Conservation (phyloP, 176 grass and related monocot genomes). For the Ensete glaucum region DNA sequence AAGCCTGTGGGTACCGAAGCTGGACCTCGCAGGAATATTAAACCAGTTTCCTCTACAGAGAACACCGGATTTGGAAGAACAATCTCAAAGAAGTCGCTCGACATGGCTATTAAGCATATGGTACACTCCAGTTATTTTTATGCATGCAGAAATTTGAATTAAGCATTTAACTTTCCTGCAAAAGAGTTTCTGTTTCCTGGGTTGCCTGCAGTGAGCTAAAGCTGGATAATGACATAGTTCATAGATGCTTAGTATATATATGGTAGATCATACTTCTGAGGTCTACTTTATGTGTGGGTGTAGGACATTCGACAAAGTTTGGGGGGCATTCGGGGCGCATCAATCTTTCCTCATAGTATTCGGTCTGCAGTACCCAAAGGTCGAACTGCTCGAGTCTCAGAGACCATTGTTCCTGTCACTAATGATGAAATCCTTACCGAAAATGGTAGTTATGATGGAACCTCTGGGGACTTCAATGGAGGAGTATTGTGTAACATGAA, state of each 20-base stretch:
- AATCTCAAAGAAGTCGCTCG: conserved; percentile 93
- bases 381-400: conserved; percentile 36
- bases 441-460: conserved; percentile 36
- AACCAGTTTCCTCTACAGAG: conserved; percentile 36
- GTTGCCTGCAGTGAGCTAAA: not conserved
- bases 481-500: conserved; percentile 37
- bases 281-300: not conserved
- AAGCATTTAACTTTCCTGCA: not conserved
- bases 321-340: conserved; percentile 63
- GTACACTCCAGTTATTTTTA: conserved; percentile 33
- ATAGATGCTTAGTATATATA: not conserved
- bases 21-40: conserved; percentile 28
- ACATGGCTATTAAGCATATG: conserved; percentile 98
- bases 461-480: conserved; percentile 29
- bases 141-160: not conserved
- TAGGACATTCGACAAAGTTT: conserved; percentile 93
- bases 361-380: conserved; percentile 47
- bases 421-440: conserved; percentile 37
- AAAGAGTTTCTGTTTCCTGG: not conserved
- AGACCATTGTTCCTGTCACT: conserved; percentile 34
- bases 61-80: conserved; percentile 76
- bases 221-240: not conserved
- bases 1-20: conserved; percentile 31
- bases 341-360: conserved; percentile 88
- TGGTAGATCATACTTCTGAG: not conserved